Base-by-base conservation (phyloP, 495 filamentous ascomycete species). In the Polyplosphaeria fusca region DNA sequence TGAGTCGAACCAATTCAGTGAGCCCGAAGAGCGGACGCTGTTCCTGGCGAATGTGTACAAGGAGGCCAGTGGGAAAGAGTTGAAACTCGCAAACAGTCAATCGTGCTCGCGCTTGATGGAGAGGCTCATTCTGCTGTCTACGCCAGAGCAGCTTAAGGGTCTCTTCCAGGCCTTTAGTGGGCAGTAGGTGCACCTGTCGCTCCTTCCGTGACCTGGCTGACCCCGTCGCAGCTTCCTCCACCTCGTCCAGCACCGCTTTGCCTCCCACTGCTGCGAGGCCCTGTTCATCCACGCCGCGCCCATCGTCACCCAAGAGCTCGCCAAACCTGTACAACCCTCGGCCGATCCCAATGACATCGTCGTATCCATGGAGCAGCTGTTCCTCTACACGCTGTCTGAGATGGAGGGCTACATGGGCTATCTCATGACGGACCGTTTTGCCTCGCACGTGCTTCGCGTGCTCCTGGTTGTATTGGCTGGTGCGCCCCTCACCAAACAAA, bases 11-110 rank as follows among this genome's bases (percentile, higher is more conserved):
- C 82, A 88, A 65, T 97, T 97, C 71, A 77, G 75, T 22, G 82
- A 83, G 32, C 72, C 78, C 55, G 89, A 95, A 65, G 90, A 95
- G 63, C 82, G 87, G 51, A 68, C 76, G 27, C 67, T 95, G 47
- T 96, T 96, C 68, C 73, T 98, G 14, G 79, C 83, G 14, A 95
- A 86, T 70, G 86, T 96, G 41, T 96, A 86, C 70, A 73, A 77
- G 53, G 93, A 97, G 69, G 90, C 91, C 16, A 76, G 81, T 41
- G 90, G 88, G 41, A 96, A 96, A 71, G 93, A 97, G 67, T 76
- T 97, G 70, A 98, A 97, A 76, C 81, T 98, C 65, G 93, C 91
- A 18, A 88, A 86, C 73, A 94, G 88, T 68, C 93, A 98, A 74
- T 91, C 88, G 2, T 96, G 91, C 71, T 98, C 93, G 41, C 77